A percentile compares a stretch with the other conserved stretches of the same genome.
phyloP scores from a whole-genome alignment of 129 eudicot genomes.

The Silybum marianum region DNA sequence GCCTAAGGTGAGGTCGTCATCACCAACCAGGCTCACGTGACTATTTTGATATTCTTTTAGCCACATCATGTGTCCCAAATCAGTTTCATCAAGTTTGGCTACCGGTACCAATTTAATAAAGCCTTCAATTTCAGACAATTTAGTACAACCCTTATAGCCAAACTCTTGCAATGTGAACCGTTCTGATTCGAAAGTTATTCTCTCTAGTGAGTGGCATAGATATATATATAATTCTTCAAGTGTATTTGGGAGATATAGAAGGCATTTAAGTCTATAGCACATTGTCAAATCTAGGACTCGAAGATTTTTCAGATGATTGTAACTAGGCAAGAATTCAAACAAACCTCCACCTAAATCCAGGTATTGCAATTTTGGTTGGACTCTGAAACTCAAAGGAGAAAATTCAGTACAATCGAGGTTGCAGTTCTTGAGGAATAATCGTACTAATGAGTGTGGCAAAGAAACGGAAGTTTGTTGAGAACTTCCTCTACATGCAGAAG shows the following conservation, averaged over 20 bases:
- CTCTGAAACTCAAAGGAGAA: conserved; percentile 19
- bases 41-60: conserved; percentile 28
- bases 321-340: conserved; percentile 20
- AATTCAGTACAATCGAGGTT: conserved; percentile 4
- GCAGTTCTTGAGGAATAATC: conserved; percentile 27
- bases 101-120: conserved; percentile 24
- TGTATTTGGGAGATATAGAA: conserved; percentile 20
- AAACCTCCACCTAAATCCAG: conserved; percentile 19
- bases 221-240: conserved; percentile 29
- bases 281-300: conserved; percentile 30
- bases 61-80: conserved; percentile 35
- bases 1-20: conserved; percentile 14
- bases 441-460: conserved; percentile 16
- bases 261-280: conserved; percentile 9
- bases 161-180: conserved; percentile 32
- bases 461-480: background rate
- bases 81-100: conserved; percentile 22
- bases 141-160: conserved; percentile 30
- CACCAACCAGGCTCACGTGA: conserved; percentile 23
- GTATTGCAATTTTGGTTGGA: conserved; percentile 16
- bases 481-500: background rate
- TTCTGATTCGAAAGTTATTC: conserved; percentile 9
- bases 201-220: conserved; percentile 21
- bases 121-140: conserved; percentile 31
- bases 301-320: conserved; percentile 25